Conservation (phyloP, 2,329 filamentous ascomycete species). For the Parafenestella ontariensis region DNA sequence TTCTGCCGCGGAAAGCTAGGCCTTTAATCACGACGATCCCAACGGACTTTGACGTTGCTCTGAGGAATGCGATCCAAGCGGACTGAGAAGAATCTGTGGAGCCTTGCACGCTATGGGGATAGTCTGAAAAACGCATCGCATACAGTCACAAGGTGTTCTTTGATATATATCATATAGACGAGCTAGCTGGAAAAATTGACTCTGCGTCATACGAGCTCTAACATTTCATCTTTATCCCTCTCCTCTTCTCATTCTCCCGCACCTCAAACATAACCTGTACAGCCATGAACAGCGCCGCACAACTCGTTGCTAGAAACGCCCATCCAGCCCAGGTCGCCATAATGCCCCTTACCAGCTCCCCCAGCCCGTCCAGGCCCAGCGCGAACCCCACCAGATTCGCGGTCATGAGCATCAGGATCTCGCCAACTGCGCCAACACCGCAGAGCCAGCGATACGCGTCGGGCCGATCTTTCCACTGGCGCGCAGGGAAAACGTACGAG, state of each 20-base stretch:
- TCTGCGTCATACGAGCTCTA: no score
- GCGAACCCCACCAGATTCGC: conserved; percentile 97
- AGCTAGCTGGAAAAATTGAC: no score
- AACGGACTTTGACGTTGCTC: no score
- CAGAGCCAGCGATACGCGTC: conserved; percentile 80
- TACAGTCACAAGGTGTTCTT: no score
- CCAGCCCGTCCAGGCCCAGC: conserved; percentile 85
- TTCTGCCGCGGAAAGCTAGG: no score
- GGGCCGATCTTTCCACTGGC: conserved; percentile 72
- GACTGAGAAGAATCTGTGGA: no score
- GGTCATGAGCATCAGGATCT: conserved; percentile 93
- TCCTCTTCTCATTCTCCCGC: conserved; percentile 80
- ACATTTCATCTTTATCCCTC: conserved; percentile 84
- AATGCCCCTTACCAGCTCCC: conserved; percentile 77
- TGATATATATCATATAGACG: no score
- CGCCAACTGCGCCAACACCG: conserved; percentile 79
- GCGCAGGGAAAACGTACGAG: conserved; percentile 73
- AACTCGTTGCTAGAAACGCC: conserved; percentile 75
- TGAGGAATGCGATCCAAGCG: no score
- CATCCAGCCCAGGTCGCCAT: conserved; percentile 77
- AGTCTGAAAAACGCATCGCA: no score
- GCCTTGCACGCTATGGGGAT: no score
- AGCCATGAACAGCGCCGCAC: conserved; percentile 78
- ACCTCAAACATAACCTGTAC: conserved; percentile 97
- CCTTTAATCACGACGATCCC: no score